A percentile compares a stretch with the other conserved stretches of the same genome.
Conservation (phyloP, 2,329 filamentous ascomycete genomes). For the Ceratocystis ficicola region DNA sequence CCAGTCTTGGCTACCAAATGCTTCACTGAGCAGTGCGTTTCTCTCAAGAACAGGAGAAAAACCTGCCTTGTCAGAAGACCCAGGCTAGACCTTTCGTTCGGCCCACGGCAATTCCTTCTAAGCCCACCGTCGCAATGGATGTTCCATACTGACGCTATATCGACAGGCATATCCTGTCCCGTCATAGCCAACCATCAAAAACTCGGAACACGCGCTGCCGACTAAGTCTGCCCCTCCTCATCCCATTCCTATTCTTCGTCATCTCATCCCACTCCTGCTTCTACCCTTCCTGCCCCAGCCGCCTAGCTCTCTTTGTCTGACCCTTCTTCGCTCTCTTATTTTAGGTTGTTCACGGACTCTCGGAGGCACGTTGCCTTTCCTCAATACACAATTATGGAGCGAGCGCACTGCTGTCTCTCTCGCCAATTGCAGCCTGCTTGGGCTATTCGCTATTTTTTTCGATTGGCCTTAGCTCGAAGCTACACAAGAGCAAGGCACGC, state of each 20-base stretch:
- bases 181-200: constrained; percentile 6
- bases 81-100: constrained; percentile 9
- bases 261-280: not conserved
- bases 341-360: constrained; percentile 3
- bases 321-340: constrained; percentile 1
- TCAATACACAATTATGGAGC: not conserved
- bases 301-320: not conserved
- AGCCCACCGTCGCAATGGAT: not conserved
- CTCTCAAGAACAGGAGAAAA: not conserved
- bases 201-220: constrained; percentile 11
- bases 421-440: not conserved
- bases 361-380: not conserved
- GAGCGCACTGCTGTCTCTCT: not conserved
- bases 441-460: not conserved
- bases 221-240: not conserved
- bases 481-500: not conserved
- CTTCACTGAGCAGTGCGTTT: not conserved
- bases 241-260: not conserved
- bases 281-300: not conserved
- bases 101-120: constrained; percentile 18
- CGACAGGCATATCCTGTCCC: constrained; percentile 7
- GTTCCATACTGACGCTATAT: constrained; percentile 3
- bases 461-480: not conserved
- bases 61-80: constrained; percentile 7
- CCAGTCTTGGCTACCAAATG: not conserved